phyloP scores from a whole-genome alignment of 208 protist genomes.

The Leptomonas pyrrhocoris region DNA sequence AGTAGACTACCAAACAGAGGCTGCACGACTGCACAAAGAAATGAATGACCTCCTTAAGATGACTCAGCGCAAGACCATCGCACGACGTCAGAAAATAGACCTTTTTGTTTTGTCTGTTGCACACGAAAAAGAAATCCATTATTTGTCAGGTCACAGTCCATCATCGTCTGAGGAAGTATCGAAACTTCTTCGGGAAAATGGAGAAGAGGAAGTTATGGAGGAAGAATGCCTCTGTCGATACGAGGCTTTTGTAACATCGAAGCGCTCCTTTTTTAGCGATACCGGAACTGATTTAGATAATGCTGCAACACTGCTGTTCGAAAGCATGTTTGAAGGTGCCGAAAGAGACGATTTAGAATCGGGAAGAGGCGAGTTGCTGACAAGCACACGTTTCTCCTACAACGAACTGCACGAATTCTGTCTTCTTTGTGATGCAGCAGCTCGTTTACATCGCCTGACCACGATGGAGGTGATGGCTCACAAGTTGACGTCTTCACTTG shows the following conservation, averaged over 20 bases:
- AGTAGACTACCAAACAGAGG: neutral
- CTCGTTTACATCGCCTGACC: neutral
- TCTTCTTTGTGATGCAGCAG: neutral
- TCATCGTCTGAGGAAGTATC: neutral
- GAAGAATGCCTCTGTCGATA: slow-evolving; percentile 22
- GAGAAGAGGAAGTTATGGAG: slow-evolving; percentile 21
- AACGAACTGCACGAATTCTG: neutral
- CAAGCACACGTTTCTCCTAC: too few species aligned
- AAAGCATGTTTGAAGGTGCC: too few species aligned
- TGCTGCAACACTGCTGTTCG: too few species aligned
- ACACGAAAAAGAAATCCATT: neutral
- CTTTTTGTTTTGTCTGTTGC: neutral
- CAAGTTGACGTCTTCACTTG: neutral
- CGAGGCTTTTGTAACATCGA: neutral
- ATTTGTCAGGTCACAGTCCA: neutral
- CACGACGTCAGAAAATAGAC: neutral
- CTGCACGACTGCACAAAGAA: neutral
- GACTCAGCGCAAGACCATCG: neutral
- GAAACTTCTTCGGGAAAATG: neutral
- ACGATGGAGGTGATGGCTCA: neutral
- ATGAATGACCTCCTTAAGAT: neutral
- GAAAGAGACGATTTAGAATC: too few species aligned
- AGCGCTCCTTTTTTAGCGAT: neutral
- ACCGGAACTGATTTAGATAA: too few species aligned
- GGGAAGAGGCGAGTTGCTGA: too few species aligned